Percentiles rank a stretch among this genome's conserved stretches.
Evolutionary conservation across 1,284 basidiomycete species (phyloP).

Genomic region (Sporisorium exsertum): DNA sequence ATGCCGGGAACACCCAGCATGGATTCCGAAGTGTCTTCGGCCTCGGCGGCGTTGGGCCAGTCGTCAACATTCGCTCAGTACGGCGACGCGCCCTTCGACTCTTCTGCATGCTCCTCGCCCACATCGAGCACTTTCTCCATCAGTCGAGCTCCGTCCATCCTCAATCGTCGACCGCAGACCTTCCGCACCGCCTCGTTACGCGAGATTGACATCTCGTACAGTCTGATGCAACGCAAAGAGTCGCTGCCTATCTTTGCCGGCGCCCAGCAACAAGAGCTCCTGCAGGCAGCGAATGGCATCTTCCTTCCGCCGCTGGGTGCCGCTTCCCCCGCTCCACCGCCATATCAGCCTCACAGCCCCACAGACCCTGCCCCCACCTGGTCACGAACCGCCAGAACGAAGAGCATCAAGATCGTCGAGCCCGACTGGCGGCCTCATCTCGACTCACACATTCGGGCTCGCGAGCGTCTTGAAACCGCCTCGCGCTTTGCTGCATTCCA

Average conservation of each 20-base stretch:
- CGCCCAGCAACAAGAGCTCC: constrained; percentile 12
- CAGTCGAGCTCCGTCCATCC: constrained; percentile 51
- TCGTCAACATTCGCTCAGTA: not conserved
- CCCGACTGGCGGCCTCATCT: constrained; percentile 62
- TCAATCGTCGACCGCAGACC: constrained; percentile 51
- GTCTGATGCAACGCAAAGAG: constrained; percentile 28
- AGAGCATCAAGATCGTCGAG: constrained; percentile 55
- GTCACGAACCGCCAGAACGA: not conserved
- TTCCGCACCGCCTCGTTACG: constrained; percentile 47
- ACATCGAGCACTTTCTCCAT: constrained; percentile 35
- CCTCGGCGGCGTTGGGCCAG: constrained; percentile 12
- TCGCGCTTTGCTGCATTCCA: constrained; percentile 24
- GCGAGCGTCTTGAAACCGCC: constrained; percentile 58
- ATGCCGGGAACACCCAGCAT: constrained; percentile 22
- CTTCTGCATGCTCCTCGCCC: constrained; percentile 19
- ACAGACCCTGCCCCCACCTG: not conserved
- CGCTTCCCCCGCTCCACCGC: constrained; percentile 23
- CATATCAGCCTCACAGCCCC: constrained; percentile 17
- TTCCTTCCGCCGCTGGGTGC: not conserved
- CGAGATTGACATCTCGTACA: constrained; percentile 37
- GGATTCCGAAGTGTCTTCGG: constrained; percentile 25
- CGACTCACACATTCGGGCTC: constrained; percentile 56
- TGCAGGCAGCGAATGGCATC: constrained; percentile 11
- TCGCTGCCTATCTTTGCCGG: constrained; percentile 17
- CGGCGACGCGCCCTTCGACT: constrained; percentile 3